Percentiles rank a stretch among this genome's conserved stretches.
Conservation (phyloP, 768 basidiomycete species). For the Inosperma sp. region DNA sequence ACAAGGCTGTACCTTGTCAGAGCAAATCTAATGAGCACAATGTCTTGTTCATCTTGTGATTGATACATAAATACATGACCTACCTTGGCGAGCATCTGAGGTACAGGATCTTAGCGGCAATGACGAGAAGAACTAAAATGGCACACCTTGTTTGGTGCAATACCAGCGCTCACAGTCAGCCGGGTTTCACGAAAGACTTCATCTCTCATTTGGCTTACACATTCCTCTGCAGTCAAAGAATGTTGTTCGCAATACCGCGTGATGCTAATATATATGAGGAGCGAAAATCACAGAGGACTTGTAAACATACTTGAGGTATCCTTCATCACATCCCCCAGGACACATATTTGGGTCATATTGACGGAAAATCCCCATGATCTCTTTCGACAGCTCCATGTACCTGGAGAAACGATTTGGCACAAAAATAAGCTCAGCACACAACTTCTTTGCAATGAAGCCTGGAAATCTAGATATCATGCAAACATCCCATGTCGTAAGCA, state of each 20-base stretch:
- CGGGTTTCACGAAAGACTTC: constrained; percentile 73
- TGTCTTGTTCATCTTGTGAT: constrained; percentile 2
- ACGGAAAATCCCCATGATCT: constrained; percentile 64
- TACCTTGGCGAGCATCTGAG: constrained; percentile 95
- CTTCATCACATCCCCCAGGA: constrained; percentile 83
- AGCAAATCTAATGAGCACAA: constrained; percentile 63
- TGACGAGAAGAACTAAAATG: not conserved
- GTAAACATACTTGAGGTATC: constrained; percentile 70
- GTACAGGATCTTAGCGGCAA: constrained; percentile 17
- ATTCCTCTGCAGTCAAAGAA: constrained; percentile 59
- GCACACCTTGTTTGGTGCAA: constrained; percentile 88
- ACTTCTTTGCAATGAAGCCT: constrained; percentile 91
- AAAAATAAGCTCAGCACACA: constrained; percentile 84
- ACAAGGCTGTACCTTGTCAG: constrained; percentile 61
- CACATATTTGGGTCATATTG: constrained; percentile 75
- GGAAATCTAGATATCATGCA: not conserved
- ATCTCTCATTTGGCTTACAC: constrained; percentile 73
- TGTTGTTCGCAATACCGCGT: constrained; percentile 77
- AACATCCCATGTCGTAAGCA: not conserved
- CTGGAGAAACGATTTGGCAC: constrained; percentile 53
- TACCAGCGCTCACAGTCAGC: constrained; percentile 90
- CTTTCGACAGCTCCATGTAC: constrained; percentile 66
- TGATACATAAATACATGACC: constrained; percentile 12
- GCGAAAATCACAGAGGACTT: no score
- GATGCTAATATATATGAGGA: constrained; percentile 46